phyloP scores from a whole-genome alignment of 176 grass and related monocot species.

The Sorghum bicolor region Sorghum_bicolor_NCBIv3 NC_012877.2:54640501-54641000 shows the following conservation, averaged over 20 bases:
- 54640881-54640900: not conserved
- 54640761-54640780: slow-evolving; percentile 4
- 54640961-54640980: slow-evolving; percentile 90
- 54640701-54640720: not conserved
- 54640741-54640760: not conserved
- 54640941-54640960: slow-evolving; percentile 64
- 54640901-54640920: not conserved
- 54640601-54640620: not conserved
- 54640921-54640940: not conserved
- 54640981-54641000: slow-evolving; percentile 98
- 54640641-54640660: not conserved
- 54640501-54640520: not conserved
- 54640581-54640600: not conserved
- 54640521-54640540: not conserved
- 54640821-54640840: not conserved
- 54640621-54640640: not conserved
- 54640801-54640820: not conserved
- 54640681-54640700: not conserved
- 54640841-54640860: not conserved
- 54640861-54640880: not conserved
- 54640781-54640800: not conserved
- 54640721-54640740: not conserved
- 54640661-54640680: not conserved
- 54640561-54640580: not conserved
- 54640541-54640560: not conserved